Conservation (phyloP, 2,329 filamentous ascomycete species). For the Aspergillus sp. region DNA sequence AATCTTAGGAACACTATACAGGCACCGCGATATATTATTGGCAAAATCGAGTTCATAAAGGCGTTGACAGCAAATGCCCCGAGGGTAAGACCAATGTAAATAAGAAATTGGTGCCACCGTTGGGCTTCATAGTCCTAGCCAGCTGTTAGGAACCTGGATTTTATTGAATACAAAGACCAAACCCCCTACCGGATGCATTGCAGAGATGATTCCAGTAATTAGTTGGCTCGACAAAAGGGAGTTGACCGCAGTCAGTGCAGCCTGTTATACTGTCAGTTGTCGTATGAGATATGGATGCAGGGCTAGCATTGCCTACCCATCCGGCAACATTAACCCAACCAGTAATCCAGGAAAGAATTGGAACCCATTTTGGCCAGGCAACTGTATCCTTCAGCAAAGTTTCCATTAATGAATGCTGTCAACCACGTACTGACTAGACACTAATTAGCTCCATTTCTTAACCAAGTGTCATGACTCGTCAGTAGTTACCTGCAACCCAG, state of each 20-base stretch:
- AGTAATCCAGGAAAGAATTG: constrained; percentile 66
- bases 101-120: constrained; percentile 71
- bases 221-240: constrained; percentile 34
- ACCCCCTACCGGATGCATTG: constrained; percentile 54
- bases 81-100: constrained; percentile 66
- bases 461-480: background rate
- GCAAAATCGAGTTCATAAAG: constrained; percentile 62
- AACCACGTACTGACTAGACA: no score
- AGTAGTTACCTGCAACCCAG: constrained; percentile 60
- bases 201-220: constrained; percentile 63
- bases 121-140: constrained; percentile 51
- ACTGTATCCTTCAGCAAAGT: constrained; percentile 33
- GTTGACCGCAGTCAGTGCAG: no score
- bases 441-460: no score
- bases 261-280: no score
- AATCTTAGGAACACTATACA: constrained; percentile 30
- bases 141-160: background rate
- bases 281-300: background rate
- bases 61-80: constrained; percentile 65
- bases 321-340: constrained; percentile 70
- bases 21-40: constrained; percentile 65
- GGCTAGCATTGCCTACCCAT: constrained; percentile 51
- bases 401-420: no score
- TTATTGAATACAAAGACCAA: background rate
- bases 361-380: constrained; percentile 60